A percentile compares a stretch with the other conserved stretches of the same genome.
phyloP scores from a whole-genome alignment of 2,329 filamentous ascomycete species.

The Fusarium mexicanum region DNA sequence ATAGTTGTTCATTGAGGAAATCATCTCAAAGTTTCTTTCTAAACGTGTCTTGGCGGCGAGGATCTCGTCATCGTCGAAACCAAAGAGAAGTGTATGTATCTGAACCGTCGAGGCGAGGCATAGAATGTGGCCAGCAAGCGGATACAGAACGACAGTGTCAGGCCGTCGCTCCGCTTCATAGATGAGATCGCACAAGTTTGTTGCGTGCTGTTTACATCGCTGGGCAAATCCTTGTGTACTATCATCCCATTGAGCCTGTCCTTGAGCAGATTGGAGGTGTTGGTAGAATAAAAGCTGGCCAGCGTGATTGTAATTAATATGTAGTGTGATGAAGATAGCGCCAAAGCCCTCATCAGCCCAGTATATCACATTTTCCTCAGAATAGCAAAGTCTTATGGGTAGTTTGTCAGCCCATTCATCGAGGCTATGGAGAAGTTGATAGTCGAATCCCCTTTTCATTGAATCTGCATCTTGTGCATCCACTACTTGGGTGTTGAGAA shows the following conservation, averaged over 20 bases:
- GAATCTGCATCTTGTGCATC: not conserved
- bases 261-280: not conserved
- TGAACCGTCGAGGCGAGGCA: not conserved
- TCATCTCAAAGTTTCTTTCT: constrained; percentile 56
- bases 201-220: not conserved
- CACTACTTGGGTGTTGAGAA: not conserved
- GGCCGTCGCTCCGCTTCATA: not conserved
- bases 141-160: not conserved
- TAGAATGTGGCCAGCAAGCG: not conserved
- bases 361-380: not conserved
- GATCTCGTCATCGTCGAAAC: constrained; percentile 42
- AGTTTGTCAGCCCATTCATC: not conserved
- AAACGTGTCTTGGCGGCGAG: constrained; percentile 46
- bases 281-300: not conserved
- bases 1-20: constrained; percentile 52
- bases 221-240: not conserved
- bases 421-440: not conserved
- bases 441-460: not conserved
- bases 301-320: not conserved
- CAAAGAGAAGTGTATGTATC: not conserved
- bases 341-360: not conserved
- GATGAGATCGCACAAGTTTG: not conserved
- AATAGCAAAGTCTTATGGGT: not conserved
- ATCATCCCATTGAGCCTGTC: not conserved
- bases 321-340: not conserved